A percentile compares a stretch with the other conserved stretches of the same genome.
Conservation (phyloP, 192 early-diverging fungal genomes). For the Coemansia sp. region DNA sequence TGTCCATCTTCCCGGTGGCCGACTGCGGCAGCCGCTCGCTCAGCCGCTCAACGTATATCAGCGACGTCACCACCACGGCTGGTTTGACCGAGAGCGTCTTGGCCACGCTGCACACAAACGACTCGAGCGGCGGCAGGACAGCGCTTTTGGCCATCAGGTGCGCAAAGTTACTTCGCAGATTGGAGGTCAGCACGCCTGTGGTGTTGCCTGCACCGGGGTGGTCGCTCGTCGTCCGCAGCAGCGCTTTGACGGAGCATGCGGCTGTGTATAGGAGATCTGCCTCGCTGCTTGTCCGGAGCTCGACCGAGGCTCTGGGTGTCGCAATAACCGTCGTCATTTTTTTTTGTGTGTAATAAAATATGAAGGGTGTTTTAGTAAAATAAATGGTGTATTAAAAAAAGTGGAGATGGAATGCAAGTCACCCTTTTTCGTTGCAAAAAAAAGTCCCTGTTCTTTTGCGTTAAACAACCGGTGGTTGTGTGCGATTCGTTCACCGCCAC, state of each 20-base stretch:
- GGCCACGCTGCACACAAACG: slow-evolving; percentile 36
- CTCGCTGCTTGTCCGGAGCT: background rate
- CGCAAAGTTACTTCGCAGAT: slow-evolving; percentile 30
- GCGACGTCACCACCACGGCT: slow-evolving; percentile 56
- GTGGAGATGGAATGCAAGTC: no score
- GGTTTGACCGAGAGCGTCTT: slow-evolving; percentile 26
- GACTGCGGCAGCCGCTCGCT: slow-evolving; percentile 59
- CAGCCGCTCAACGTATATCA: slow-evolving; percentile 71
- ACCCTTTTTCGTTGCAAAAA: no score
- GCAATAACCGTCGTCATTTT: slow-evolving; percentile 5
- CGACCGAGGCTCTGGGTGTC: background rate
- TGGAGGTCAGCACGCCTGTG: slow-evolving; percentile 9
- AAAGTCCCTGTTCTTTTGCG: no score
- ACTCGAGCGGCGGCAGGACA: slow-evolving; percentile 35
- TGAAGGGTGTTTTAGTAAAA: background rate
- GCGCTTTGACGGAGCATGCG: slow-evolving; percentile 32
- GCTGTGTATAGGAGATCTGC: slow-evolving; percentile 34
- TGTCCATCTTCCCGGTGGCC: slow-evolving; percentile 67
- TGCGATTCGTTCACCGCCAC: background rate
- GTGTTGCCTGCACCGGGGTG: background rate
- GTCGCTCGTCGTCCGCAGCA: slow-evolving; percentile 23
- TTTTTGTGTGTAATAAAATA: slow-evolving; percentile 1
- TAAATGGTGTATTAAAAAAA: no score
- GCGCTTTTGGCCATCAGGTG: slow-evolving; percentile 6
- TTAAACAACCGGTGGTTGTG: no score